These are phyloP conservation scores for Lenwebbia sp. DNA, from an alignment of 345 rosid species.

Conservation along the genomic window DNA sequence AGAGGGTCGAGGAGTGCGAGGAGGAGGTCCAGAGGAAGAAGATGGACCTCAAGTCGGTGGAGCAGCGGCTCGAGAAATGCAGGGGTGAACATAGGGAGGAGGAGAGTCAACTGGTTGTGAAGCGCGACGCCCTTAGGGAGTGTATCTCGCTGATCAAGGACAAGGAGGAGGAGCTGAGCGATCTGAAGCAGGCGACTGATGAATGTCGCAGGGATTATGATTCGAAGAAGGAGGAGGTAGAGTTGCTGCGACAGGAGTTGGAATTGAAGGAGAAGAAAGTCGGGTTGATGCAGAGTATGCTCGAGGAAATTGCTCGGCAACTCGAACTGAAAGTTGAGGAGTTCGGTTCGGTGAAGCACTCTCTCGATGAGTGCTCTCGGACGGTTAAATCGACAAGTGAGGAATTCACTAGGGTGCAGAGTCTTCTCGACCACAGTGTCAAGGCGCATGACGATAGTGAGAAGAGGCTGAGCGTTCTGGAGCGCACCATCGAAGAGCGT, in stretches of 20 bases:
- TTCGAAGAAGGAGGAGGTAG: background rate
- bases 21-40: background rate
- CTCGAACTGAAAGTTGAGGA: background rate
- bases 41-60: background rate
- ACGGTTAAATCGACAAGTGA: background rate
- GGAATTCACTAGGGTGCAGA: constrained; percentile 1
- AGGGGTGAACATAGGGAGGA: background rate
- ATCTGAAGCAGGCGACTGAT: background rate
- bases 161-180: background rate
- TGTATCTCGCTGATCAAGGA: background rate
- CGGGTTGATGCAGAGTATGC: background rate
- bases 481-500: background rate
- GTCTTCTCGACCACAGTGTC: background rate
- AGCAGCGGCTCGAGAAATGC: background rate
- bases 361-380: background rate
- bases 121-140: background rate
- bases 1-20: background rate
- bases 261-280: background rate
- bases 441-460: constrained; percentile 1
- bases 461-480: background rate
- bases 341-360: background rate
- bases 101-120: background rate
- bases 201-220: background rate
- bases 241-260: background rate
- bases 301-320: background rate